Conservation (phyloP, 495 filamentous ascomycete species). For the Thermochaetoides thermophila region DNA sequence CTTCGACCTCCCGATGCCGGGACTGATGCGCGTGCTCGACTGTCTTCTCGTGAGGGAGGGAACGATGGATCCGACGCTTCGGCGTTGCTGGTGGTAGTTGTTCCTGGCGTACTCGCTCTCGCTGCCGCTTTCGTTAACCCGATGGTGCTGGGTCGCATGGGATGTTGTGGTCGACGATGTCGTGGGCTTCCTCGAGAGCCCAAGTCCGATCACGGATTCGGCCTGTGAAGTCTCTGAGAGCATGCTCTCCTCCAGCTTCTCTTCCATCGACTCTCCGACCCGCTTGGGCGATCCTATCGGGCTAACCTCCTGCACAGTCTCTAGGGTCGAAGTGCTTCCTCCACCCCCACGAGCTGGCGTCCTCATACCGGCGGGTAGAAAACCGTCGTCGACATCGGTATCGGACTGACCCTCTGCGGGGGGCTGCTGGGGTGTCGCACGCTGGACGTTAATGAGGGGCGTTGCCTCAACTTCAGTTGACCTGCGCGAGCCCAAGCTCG, state of each 20-base stretch:
- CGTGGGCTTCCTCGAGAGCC: conserved; percentile 16
- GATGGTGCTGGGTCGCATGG: too few species aligned
- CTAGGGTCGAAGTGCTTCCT: conserved; percentile 54
- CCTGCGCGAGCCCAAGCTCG: conserved; percentile 27
- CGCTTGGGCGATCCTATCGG: conserved; percentile 55
- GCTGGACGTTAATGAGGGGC: conserved; percentile 41
- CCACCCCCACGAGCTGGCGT: conserved; percentile 52
- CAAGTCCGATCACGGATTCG: conserved; percentile 16
- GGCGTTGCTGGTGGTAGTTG: conserved; percentile 17
- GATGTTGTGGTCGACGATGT: conserved; percentile 13
- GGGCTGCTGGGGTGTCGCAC: conserved; percentile 31
- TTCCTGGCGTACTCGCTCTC: conserved; percentile 39
- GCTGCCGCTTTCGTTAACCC: conserved; percentile 46
- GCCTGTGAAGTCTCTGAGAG: conserved; percentile 26
- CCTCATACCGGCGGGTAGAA: conserved; percentile 39
- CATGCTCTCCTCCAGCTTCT: conserved; percentile 35
- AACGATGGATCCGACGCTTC: conserved; percentile 18
- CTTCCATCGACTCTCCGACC: conserved; percentile 31
- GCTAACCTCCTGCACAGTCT: conserved; percentile 88
- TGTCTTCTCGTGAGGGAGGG: conserved; percentile 29
- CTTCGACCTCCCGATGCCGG: conserved; percentile 35
- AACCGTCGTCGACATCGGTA: conserved; percentile 39
- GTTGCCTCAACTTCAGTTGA: conserved; percentile 25
- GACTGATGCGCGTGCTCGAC: conserved; percentile 30
- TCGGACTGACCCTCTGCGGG: conserved; percentile 25